A percentile compares a stretch with the other conserved stretches of the same genome.
phyloP scores from a whole-genome alignment of 164 flowering plant species.

The Vitis labrusca region DNA sequence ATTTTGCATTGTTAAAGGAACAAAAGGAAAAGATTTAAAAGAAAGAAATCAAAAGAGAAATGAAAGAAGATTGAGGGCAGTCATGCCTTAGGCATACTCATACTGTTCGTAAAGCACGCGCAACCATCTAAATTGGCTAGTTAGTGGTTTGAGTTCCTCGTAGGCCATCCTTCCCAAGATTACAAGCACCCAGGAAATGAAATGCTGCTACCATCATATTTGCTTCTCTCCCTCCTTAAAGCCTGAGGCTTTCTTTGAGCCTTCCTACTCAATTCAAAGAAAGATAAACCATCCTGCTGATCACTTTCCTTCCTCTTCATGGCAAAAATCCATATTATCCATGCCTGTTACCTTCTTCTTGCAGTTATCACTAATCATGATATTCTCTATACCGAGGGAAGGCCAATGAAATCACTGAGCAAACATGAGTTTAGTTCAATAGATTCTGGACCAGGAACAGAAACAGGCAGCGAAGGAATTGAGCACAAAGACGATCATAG shows the following conservation, averaged over 20 bases:
- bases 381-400: conserved; percentile 17
- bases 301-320: not conserved
- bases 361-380: conserved; percentile 14
- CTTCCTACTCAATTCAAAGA: not conserved
- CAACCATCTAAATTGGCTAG: too few species aligned
- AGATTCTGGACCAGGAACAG: too few species aligned
- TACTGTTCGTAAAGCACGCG: too few species aligned
- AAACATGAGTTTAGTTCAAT: not conserved
- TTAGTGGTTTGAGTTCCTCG: too few species aligned
- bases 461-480: not conserved
- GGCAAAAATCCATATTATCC: conserved; percentile 8
- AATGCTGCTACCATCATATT: not conserved
- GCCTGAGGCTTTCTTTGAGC: not conserved
- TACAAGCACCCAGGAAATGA: not conserved
- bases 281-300: not conserved
- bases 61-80: too few species aligned
- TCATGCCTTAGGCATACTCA: too few species aligned
- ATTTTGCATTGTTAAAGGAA: too few species aligned
- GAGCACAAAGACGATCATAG: not conserved
- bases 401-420: conserved; percentile 16
- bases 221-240: not conserved
- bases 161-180: too few species aligned
- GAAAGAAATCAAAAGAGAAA: too few species aligned
- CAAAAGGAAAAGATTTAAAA: too few species aligned
- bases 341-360: conserved; percentile 16